Percentiles rank a stretch among this genome's conserved stretches.
These are phyloP conservation scores for Mycena metata DNA, from an alignment of 768 basidiomycete species.

Conservation along the genomic window DNA sequence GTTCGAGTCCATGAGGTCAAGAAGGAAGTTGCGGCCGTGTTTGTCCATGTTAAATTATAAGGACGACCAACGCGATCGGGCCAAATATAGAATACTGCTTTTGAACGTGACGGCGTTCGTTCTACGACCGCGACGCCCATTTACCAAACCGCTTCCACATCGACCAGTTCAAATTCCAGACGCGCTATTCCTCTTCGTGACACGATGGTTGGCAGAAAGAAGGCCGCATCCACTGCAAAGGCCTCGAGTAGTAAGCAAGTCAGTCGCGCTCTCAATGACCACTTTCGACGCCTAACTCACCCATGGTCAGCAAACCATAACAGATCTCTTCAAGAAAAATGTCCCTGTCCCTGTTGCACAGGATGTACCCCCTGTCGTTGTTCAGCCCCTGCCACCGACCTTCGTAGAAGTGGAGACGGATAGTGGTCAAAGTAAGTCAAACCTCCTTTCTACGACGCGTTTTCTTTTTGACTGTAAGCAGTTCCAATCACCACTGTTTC, in stretches of 20 bases:
- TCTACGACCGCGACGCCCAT: slow-evolving; percentile 42
- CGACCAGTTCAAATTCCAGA: too few relatives aligned
- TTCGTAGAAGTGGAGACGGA: not conserved
- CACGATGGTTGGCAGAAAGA: slow-evolving; percentile 46
- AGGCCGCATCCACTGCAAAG: slow-evolving; percentile 32
- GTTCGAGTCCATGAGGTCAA: slow-evolving; percentile 1
- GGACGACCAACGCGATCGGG: not conserved
- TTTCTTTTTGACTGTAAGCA: not conserved
- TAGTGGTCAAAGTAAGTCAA: not conserved
- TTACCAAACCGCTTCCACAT: too few relatives aligned
- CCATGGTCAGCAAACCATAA: slow-evolving; percentile 54
- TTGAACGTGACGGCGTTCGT: slow-evolving; percentile 37
- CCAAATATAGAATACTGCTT: not conserved
- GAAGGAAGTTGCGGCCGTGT: not conserved
- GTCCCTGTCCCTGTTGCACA: slow-evolving; percentile 7
- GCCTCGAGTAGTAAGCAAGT: slow-evolving; percentile 45
- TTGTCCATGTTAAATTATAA: not conserved
- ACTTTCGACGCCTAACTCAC: slow-evolving; percentile 25
- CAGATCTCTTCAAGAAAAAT: slow-evolving; percentile 53
- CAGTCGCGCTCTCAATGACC: slow-evolving; percentile 30
- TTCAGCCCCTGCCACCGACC: slow-evolving; percentile 6
- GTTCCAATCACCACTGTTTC: not conserved
- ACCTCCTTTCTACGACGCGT: slow-evolving; percentile 2
- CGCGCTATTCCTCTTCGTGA: too few relatives aligned
- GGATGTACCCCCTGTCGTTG: not conserved